Conservation (phyloP, 345 rosid species). For the Trapa bicornis region DNA sequence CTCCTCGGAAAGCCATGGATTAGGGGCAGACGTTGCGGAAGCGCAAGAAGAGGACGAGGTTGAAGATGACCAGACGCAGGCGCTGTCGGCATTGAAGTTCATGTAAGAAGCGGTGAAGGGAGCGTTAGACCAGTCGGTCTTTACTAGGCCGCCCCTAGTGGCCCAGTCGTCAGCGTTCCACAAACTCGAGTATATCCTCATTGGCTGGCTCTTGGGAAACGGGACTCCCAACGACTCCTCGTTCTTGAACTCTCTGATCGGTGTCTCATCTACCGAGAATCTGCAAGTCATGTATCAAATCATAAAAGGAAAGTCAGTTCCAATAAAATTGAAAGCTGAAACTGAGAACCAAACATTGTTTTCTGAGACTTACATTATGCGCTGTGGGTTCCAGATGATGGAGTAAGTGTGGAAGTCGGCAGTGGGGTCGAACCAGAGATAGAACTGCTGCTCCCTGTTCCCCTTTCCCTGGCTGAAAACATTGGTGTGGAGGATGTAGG, state of each 20-base stretch:
- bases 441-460: conserved; percentile 50
- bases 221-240: conserved; percentile 31
- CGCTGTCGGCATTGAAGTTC: conserved; percentile 24
- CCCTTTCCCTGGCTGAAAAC: conserved; percentile 47
- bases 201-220: conserved; percentile 36
- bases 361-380: conserved; percentile 22
- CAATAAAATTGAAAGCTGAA: no score
- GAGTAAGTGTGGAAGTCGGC: conserved; percentile 47
- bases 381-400: conserved; percentile 45
- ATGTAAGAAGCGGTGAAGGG: conserved; percentile 53
- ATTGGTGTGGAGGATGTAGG: conserved; percentile 52
- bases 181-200: conserved; percentile 44
- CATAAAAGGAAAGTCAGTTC: background rate
- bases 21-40: background rate
- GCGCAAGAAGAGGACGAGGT: conserved; percentile 18
- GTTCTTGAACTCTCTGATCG: conserved; percentile 57
- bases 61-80: conserved; percentile 37
- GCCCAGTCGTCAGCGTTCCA: conserved; percentile 64
- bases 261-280: conserved; percentile 41
- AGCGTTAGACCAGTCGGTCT: conserved; percentile 49
- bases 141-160: conserved; percentile 42
- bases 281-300: conserved; percentile 5
- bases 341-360: background rate
- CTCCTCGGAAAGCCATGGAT: conserved; percentile 26
- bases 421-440: conserved; percentile 53